Base-by-base conservation (phyloP, 75 land plant genomes). In the Chamaecyparis obtusa region DNA sequence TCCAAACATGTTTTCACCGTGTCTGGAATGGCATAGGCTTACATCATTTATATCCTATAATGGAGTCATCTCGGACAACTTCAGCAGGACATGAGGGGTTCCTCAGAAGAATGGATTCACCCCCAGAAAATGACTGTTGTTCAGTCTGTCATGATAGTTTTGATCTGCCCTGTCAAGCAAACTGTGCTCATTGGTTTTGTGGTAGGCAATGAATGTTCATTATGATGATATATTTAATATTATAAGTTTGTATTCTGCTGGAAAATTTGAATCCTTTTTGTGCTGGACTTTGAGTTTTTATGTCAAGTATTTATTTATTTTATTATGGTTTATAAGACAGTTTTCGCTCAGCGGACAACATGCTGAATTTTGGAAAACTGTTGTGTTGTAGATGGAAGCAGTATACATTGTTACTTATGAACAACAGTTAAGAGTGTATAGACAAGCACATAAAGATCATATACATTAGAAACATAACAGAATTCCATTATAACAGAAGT, bases 111-210 rank as follows among this genome's bases (percentile, higher is more conserved):
- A 95, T 94, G 98, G 92, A 92, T 36, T 67, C 88, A 0, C 97
- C 96, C 60, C 93, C 94, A 30, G 92, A 88, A 85, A 90, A 92
- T 86, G 99, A 97, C 41, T 88, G 84, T 69, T 97, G 99, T 86
- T 93, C 98, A 3, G 83, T 97, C 19, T 97, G 99, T 87, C 96
- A 94, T 87, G 94, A 90, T 74, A 67, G 83, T 41, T 95, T 94
- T 85, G 90, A 87, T 56, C 37, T 93, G 81, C 95, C 98, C 78
- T 95, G 94, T 84, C 98, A 97, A 86, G 96, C 98, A 48, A 97
- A 95, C 78, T 97, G 98, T 89, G 94, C 99, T 83, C 99, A 97
- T 86, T 97, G 99, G 99, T 97, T 97, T 86, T 97, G 99, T 91
- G 98, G 99, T 96, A 51, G 36, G 89, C 32, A 46, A n/a, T n/a